phyloP scores from a whole-genome alignment of 768 basidiomycete species.

The Suillus paluster region DNA sequence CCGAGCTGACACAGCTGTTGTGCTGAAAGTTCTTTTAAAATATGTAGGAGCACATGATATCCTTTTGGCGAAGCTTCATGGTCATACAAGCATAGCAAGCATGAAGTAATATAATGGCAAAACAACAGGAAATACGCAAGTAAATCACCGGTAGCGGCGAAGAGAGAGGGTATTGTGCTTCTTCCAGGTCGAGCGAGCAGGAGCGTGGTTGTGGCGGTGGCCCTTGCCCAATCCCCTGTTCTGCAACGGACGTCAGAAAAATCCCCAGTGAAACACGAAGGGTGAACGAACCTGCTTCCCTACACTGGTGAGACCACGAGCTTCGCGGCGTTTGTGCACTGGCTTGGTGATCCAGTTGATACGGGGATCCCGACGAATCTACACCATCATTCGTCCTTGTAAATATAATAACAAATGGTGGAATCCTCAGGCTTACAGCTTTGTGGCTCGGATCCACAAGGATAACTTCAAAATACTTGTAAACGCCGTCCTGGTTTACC shows the following conservation, averaged over 20 bases:
- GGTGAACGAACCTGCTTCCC: conserved; percentile 83
- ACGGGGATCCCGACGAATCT: conserved; percentile 94
- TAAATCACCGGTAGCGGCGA: conserved; percentile 77
- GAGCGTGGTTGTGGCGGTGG: conserved; percentile 90
- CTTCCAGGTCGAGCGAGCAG: conserved; percentile 92
- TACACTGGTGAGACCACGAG: conserved; percentile 94
- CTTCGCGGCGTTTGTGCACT: conserved; percentile 98
- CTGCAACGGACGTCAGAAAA: conserved; percentile 41
- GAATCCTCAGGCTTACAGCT: conserved; percentile 60
- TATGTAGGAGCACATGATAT: background rate
- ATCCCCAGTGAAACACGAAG: background rate
- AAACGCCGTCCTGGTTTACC: conserved; percentile 98
- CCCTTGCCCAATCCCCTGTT: conserved; percentile 99
- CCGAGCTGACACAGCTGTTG: background rate
- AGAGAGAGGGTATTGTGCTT: conserved; percentile 97
- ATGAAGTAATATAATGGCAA: conserved; percentile 26
- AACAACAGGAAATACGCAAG: conserved; percentile 3
- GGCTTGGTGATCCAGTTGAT: conserved; percentile 99
- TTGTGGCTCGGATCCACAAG: conserved; percentile 96
- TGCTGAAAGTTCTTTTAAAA: background rate
- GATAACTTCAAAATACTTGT: conserved; percentile 99
- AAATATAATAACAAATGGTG: conserved; percentile 1
- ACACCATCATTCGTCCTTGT: conserved; percentile 19
- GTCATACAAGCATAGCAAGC: conserved; percentile 31
- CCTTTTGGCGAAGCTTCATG: conserved; percentile 16